These are phyloP conservation scores for Karstenula rhodostoma DNA, from an alignment of 2,329 filamentous ascomycete genomes.

Conservation along the genomic window DNA sequence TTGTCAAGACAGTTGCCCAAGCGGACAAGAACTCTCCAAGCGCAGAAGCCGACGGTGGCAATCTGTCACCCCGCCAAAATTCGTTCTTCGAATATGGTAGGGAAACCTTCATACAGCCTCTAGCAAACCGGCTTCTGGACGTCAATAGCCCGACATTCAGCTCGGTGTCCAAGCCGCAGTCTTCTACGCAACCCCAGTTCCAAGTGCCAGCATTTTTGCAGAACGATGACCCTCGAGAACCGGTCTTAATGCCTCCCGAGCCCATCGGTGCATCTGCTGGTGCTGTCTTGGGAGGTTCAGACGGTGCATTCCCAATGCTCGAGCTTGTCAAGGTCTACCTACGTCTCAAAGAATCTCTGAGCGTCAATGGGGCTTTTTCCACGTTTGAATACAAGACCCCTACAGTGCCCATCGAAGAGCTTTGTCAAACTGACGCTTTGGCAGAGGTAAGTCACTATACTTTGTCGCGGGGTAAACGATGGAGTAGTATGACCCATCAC, in stretches of 20 bases:
- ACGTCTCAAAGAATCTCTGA: constrained; percentile 64
- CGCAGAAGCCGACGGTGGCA: constrained; percentile 27
- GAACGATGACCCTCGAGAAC: constrained; percentile 34
- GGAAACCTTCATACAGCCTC: constrained; percentile 58
- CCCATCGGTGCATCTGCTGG: constrained; percentile 25
- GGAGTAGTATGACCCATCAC: not conserved
- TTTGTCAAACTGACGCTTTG: constrained; percentile 9
- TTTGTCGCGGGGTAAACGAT: not conserved
- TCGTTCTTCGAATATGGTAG: constrained; percentile 61
- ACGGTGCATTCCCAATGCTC: constrained; percentile 36
- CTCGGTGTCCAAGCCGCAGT: constrained; percentile 30
- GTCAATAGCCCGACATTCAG: constrained; percentile 38
- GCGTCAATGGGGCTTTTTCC: constrained; percentile 59
- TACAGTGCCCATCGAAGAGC: constrained; percentile 53
- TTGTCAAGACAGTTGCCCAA: constrained; percentile 59
- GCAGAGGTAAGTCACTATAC: constrained; percentile 4
- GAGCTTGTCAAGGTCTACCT: constrained; percentile 65
- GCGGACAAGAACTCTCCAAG: constrained; percentile 55
- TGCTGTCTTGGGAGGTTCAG: constrained; percentile 3
- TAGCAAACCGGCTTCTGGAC: constrained; percentile 54
- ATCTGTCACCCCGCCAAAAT: constrained; percentile 53
- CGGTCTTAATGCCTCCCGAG: constrained; percentile 33
- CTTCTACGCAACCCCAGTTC: constrained; percentile 33
- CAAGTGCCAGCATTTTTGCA: constrained; percentile 42
- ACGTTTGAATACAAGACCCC: constrained; percentile 55